These are phyloP conservation scores for Xylaria nigripes DNA, from an alignment of 495 filamentous ascomycete genomes.

Conservation along the genomic window DNA sequence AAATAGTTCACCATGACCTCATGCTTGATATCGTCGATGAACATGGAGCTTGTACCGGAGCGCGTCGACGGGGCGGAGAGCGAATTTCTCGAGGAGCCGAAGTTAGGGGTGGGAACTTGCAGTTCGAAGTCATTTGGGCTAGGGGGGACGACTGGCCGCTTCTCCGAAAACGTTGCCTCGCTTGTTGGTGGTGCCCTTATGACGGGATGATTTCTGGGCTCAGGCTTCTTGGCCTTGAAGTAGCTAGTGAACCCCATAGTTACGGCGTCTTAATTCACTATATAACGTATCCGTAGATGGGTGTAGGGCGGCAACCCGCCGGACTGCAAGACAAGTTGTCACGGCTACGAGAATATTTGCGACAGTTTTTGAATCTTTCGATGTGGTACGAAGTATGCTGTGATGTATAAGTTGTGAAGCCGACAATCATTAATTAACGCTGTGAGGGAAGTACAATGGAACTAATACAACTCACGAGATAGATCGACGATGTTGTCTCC, in stretches of 20 bases:
- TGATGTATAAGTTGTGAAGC: not conserved
- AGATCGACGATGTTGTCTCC: not conserved
- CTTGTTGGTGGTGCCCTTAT: not conserved
- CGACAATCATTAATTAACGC: not conserved
- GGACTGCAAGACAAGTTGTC: not conserved
- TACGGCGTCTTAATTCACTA: slow-evolving; percentile 7
- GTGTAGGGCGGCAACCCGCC: slow-evolving; percentile 7
- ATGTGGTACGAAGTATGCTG: not conserved
- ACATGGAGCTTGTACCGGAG: slow-evolving; percentile 46
- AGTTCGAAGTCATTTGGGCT: slow-evolving; percentile 33
- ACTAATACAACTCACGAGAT: not conserved
- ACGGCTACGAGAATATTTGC: not conserved
- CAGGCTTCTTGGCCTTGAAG: slow-evolving; percentile 48
- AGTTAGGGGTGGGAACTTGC: slow-evolving; percentile 36
- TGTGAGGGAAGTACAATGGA: too few species aligned
- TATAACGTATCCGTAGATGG: not conserved
- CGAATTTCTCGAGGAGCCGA: slow-evolving; percentile 44
- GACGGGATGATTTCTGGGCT: slow-evolving; percentile 17
- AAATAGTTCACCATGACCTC: slow-evolving; percentile 79
- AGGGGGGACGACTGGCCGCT: slow-evolving; percentile 9
- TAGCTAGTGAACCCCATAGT: slow-evolving; percentile 55
- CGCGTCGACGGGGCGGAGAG: slow-evolving; percentile 36
- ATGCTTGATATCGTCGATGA: slow-evolving; percentile 69
- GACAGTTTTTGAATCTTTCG: not conserved
- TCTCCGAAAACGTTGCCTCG: slow-evolving; percentile 21